phyloP scores from a whole-genome alignment of 805 yeast species.

The Candida loeiensis region DNA sequence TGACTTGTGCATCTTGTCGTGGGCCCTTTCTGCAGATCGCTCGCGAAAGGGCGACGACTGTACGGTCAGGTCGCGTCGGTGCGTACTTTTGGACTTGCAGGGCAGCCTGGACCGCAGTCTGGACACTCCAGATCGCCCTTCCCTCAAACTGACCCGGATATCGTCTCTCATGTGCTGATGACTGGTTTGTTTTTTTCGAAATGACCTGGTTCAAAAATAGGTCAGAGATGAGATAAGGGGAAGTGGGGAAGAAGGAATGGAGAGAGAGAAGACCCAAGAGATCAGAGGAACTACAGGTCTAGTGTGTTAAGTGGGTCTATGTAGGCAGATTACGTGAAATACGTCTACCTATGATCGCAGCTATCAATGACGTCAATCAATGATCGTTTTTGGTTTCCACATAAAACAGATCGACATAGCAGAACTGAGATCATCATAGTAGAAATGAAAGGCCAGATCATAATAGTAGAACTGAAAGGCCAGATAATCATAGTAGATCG shows the following conservation, averaged over 20 bases:
- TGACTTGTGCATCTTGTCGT: conserved; percentile 15
- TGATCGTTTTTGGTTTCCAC: no score
- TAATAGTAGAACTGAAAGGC: no score
- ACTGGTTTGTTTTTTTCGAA: conserved; percentile 1
- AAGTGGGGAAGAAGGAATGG: background rate
- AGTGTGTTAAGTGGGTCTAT: no score
- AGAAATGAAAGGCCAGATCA: no score
- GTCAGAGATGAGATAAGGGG: conserved; percentile 1
- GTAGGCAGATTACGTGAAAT: no score
- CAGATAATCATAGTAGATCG: no score
- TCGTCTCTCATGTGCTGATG: conserved; percentile 3
- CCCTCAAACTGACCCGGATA: conserved; percentile 2
- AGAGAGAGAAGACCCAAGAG: background rate
- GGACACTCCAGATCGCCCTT: conserved; percentile 1
- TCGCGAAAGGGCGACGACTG: conserved; percentile 15
- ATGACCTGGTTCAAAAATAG: background rate
- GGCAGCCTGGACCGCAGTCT: conserved; percentile 23
- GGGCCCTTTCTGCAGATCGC: conserved; percentile 17
- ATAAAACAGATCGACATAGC: no score
- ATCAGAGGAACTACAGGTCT: background rate
- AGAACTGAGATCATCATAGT: no score
- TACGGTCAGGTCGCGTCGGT: background rate
- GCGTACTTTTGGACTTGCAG: background rate
- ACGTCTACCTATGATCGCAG: no score
- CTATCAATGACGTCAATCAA: no score